Percentiles rank a stretch among this genome's conserved stretches.
These are phyloP conservation scores for Globisporangium mamillatum DNA, from an alignment of 352 stramenopile species.

Conservation along the genomic window DNA sequence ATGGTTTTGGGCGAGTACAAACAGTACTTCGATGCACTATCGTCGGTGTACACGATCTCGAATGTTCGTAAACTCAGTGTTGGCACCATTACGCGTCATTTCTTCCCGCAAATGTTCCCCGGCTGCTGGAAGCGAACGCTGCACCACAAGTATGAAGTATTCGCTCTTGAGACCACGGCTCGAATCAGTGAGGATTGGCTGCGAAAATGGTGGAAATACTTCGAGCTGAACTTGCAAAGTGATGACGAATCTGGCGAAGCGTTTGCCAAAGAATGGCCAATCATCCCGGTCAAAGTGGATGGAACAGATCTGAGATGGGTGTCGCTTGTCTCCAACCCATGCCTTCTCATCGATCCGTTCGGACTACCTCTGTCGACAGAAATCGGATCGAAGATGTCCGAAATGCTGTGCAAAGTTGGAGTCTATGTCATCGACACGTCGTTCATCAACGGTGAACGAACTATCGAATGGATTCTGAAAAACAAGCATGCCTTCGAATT, in stretches of 20 bases:
- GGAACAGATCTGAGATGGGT: constrained; percentile 29
- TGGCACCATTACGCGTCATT: constrained; percentile 26
- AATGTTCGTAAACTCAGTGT: constrained; percentile 44
- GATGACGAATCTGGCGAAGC: constrained; percentile 23
- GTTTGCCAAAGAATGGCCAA: constrained; percentile 37
- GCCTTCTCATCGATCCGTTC: constrained; percentile 32
- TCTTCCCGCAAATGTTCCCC: constrained; percentile 43
- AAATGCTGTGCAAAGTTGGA: constrained; percentile 36
- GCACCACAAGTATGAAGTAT: constrained; percentile 24
- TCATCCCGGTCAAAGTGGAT: constrained; percentile 33
- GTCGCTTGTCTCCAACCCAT: constrained; percentile 26
- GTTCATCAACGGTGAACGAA: constrained; percentile 39
- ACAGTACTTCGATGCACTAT: constrained; percentile 40
- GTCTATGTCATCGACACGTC: constrained; percentile 43
- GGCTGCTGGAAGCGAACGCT: constrained; percentile 27
- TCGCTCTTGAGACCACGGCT: constrained; percentile 21
- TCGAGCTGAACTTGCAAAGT: constrained; percentile 34
- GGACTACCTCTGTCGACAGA: constrained; percentile 4
- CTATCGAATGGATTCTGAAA: constrained; percentile 39
- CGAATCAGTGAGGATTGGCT: constrained; percentile 41
- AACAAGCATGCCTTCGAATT: constrained; percentile 43
- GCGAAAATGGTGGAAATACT: constrained; percentile 46
- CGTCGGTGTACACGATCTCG: constrained; percentile 35
- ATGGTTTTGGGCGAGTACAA: constrained; percentile 41
- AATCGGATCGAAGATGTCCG: constrained; percentile 1